phyloP scores from a whole-genome alignment of 2,329 filamentous ascomycete species.

The Aspergillus flavus region DNA sequence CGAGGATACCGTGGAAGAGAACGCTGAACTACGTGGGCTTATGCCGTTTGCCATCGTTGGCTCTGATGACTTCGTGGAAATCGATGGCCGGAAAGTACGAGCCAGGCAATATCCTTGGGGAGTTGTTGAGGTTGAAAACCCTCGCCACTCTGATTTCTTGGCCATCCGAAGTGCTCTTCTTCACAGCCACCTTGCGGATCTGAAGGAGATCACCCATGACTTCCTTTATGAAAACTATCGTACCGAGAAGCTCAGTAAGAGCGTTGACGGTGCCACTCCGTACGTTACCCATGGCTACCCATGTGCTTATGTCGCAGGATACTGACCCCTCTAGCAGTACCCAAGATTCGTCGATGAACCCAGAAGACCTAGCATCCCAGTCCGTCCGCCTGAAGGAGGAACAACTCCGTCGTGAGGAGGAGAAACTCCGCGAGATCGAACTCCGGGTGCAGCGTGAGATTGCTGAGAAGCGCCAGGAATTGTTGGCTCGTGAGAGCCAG shows the following conservation, averaged over 20 bases:
- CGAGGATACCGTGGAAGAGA: conserved; percentile 98
- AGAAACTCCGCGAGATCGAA: conserved; percentile 99
- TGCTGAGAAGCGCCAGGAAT: conserved; percentile 99
- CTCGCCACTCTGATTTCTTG: conserved; percentile 96
- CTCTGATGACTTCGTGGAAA: conserved; percentile 92
- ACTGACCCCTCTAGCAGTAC: conserved; percentile 44
- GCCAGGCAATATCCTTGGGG: conserved; percentile 99
- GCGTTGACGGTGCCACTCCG: conserved; percentile 86
- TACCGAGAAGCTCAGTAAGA: conserved; percentile 99
- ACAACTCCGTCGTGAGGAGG: conserved; percentile 97
- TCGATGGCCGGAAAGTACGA: conserved; percentile 87
- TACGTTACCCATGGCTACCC: conserved; percentile 57
- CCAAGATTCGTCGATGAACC: conserved; percentile 88
- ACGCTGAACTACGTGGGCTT: conserved; percentile 91
- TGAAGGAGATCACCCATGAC: conserved; percentile 99
- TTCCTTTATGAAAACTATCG: conserved; percentile 99
- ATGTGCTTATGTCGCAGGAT: neutral
- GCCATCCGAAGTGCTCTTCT: conserved; percentile 94
- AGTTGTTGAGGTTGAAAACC: conserved; percentile 98
- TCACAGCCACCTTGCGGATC: conserved; percentile 94
- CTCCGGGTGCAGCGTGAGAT: conserved; percentile 99
- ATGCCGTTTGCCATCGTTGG: conserved; percentile 99
- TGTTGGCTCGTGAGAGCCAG: conserved; percentile 95
- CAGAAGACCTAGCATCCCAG: conserved; percentile 93
- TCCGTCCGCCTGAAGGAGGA: conserved; percentile 99